These are phyloP conservation scores for Symbiodinium natans DNA, from an alignment of 73 alveolate species.

Conservation along the genomic window DNA sequence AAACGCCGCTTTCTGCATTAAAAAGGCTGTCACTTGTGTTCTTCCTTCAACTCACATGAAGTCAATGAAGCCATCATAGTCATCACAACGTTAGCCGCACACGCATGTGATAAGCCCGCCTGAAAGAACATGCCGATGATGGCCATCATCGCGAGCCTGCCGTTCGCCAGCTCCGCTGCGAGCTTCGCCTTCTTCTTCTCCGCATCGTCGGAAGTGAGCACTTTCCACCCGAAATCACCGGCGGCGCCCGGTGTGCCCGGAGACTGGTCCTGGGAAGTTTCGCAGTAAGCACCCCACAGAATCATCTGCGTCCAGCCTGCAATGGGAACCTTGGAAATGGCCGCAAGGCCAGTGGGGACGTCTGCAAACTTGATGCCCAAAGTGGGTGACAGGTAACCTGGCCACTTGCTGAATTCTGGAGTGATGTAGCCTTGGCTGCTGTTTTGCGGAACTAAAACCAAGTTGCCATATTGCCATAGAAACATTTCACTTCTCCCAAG, in stretches of 20 bases:
- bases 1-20: no score
- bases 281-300: background rate
- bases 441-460: no score
- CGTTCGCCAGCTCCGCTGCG: slow-evolving; percentile 10
- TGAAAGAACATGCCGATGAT: slow-evolving; percentile 9
- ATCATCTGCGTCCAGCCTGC: background rate
- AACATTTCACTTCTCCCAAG: no score
- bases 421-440: background rate
- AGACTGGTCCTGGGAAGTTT: background rate
- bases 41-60: no score
- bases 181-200: background rate
- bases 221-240: background rate
- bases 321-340: background rate
- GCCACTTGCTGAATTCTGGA: background rate
- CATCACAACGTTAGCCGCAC: background rate
- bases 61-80: no score
- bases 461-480: no score
- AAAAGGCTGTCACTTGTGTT: no score
- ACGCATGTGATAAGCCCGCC: background rate
- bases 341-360: background rate
- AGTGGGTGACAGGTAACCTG: background rate
- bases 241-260: background rate
- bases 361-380: slow-evolving; percentile 2
- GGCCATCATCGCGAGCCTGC: background rate
- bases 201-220: background rate